Percentiles rank a stretch among this genome's conserved stretches.
Conservation (phyloP, 2,329 filamentous ascomycete genomes). For the Diaporthe capsici region DNA sequence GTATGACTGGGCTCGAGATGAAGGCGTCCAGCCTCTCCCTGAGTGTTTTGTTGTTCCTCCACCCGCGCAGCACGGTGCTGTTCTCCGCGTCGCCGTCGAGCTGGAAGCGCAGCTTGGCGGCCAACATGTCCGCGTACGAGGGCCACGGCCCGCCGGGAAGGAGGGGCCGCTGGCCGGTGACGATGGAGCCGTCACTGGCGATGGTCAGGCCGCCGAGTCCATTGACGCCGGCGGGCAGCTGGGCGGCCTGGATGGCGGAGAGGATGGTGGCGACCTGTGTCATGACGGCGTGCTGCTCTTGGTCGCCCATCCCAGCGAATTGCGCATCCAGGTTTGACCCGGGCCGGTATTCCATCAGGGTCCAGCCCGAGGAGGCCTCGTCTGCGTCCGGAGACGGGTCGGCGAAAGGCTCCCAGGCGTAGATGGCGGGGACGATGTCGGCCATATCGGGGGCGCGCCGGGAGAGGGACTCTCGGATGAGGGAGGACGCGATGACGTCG, state of each 20-base stretch:
- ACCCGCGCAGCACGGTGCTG: constrained; percentile 44
- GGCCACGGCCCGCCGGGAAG: constrained; percentile 42
- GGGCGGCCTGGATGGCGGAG: constrained; percentile 42
- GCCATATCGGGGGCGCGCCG: constrained; percentile 13
- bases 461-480: constrained; percentile 43
- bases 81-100: constrained; percentile 39
- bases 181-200: constrained; percentile 39
- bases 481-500: constrained; percentile 46
- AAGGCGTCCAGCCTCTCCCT: constrained; percentile 42
- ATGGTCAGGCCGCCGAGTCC: constrained; percentile 46
- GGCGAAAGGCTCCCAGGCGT: constrained; percentile 42
- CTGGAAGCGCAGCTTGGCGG: constrained; percentile 35
- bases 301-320: constrained; percentile 40
- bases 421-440: constrained; percentile 45
- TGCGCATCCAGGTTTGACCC: constrained; percentile 45
- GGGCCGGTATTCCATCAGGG: constrained; percentile 45
- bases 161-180: constrained; percentile 42
- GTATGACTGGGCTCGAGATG: constrained; percentile 30
- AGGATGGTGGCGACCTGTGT: constrained; percentile 46
- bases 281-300: constrained; percentile 41
- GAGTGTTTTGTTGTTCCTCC: constrained; percentile 40
- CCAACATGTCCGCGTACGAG: constrained; percentile 43
- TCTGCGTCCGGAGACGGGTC: not conserved
- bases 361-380: constrained; percentile 45
- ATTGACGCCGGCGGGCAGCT: constrained; percentile 41